phyloP scores from a whole-genome alignment of 495 filamentous ascomycete genomes.

The Penicillium flavigenum region DNA sequence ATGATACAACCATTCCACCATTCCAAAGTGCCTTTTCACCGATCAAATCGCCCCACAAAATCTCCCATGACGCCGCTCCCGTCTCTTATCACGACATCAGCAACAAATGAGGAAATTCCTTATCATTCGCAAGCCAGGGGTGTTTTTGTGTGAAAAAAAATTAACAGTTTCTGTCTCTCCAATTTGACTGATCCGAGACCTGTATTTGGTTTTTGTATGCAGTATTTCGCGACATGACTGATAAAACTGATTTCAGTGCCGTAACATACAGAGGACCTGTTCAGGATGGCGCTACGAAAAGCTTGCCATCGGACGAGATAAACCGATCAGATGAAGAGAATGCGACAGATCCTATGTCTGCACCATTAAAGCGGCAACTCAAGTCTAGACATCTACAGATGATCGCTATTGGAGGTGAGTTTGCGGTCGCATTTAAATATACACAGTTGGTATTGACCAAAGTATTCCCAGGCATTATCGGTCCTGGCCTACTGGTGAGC shows the following conservation, averaged over 20 bases:
- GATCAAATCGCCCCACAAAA: neutral
- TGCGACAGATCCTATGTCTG: slow-evolving; percentile 24
- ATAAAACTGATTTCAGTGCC: slow-evolving; percentile 14
- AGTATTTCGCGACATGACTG: slow-evolving; percentile 6
- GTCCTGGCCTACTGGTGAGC: slow-evolving; percentile 50
- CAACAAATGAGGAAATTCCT: slow-evolving; percentile 25
- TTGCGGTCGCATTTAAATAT: neutral
- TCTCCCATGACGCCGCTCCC: slow-evolving; percentile 8
- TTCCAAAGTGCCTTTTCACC: neutral
- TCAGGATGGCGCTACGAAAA: slow-evolving; percentile 5
- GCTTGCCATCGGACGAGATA: slow-evolving; percentile 6
- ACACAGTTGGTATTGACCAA: neutral
- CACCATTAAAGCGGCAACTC: slow-evolving; percentile 51
- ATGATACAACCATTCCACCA: no score
- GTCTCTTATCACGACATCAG: slow-evolving; percentile 35
- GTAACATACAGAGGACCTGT: slow-evolving; percentile 12
- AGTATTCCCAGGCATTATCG: slow-evolving; percentile 39
- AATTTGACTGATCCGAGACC: neutral
- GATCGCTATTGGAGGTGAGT: slow-evolving; percentile 61
- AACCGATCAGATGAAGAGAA: slow-evolving; percentile 11
- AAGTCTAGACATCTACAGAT: slow-evolving; percentile 67
- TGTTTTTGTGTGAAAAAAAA: neutral
- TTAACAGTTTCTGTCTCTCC: neutral
- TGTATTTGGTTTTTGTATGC: neutral
- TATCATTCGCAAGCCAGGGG: neutral